A percentile compares a stretch with the other conserved stretches of the same genome.
Evolutionary conservation across 202 grass and related monocot genomes (phyloP).

Genomic region (Elaeis oleifera): DNA sequence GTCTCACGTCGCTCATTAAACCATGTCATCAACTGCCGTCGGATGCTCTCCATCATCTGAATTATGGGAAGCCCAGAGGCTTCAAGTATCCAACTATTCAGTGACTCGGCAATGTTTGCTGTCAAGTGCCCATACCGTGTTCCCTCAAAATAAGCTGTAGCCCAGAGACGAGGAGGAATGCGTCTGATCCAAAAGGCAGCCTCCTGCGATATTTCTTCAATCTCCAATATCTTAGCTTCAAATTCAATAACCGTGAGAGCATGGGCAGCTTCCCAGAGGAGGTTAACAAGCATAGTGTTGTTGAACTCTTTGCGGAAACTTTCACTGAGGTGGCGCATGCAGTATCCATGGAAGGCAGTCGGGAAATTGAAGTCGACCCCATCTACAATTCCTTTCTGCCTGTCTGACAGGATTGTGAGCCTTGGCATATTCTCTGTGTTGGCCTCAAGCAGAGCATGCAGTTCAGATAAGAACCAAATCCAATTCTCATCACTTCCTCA

Average conservation of each 20-base stretch:
- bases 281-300: constrained; percentile 63
- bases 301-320: constrained; percentile 87
- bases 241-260: constrained; percentile 83
- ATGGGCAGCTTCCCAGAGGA: constrained; percentile 93
- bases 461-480: constrained; percentile 92
- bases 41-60: constrained; percentile 93
- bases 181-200: constrained; percentile 79
- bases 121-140: constrained; percentile 83
- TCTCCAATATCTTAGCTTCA: constrained; percentile 81
- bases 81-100: constrained; percentile 84
- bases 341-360: constrained; percentile 88
- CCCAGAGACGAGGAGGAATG: constrained; percentile 66
- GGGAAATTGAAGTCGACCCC: constrained; percentile 97
- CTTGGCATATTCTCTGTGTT: constrained; percentile 98
- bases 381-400: constrained; percentile 81
- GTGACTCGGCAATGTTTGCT: constrained; percentile 64
- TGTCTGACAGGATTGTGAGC: constrained; percentile 85
- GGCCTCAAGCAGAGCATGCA: constrained; percentile 75
- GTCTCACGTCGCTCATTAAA: constrained; percentile 89
- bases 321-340: constrained; percentile 86
- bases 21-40: constrained; percentile 93
- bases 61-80: constrained; percentile 81
- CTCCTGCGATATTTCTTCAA: constrained; percentile 76
- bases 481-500: constrained; percentile 95
- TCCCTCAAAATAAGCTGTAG: constrained; percentile 96